Percentiles rank a stretch among this genome's conserved stretches.
Conservation (phyloP, 257 asterid species). For the Nicotiana noctiflora region DNA sequence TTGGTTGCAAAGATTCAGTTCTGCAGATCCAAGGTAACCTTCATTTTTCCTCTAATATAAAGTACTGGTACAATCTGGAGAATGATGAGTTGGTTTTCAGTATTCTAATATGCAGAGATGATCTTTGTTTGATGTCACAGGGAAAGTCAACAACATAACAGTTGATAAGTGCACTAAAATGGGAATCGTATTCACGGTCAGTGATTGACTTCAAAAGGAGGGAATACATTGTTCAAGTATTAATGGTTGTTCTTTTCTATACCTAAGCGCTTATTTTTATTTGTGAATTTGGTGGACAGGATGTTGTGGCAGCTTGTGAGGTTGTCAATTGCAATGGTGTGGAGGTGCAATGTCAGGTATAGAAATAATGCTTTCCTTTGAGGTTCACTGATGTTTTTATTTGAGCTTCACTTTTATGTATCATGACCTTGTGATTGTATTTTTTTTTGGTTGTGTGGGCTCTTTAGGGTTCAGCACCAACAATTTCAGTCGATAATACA, state of each 20-base stretch:
- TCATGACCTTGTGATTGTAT: neutral
- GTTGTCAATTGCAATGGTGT: conserved; percentile 77
- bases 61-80: neutral
- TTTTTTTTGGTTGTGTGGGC: neutral
- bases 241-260: neutral
- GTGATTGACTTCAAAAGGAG: conserved; percentile 11
- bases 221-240: neutral
- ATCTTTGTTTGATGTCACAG: conserved; percentile 29
- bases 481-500: conserved; percentile 87
- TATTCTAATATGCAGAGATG: conserved; percentile 2
- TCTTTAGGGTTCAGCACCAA: conserved; percentile 84
- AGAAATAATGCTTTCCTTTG: neutral
- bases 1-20: conserved; percentile 93
- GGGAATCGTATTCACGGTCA: conserved; percentile 92
- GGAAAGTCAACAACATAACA: conserved; percentile 97
- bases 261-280: neutral
- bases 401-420: neutral
- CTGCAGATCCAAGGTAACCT: conserved; percentile 77
- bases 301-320: conserved; percentile 99
- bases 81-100: neutral
- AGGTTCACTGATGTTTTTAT: neutral
- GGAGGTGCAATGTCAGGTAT: conserved; percentile 97
- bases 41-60: neutral
- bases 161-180: conserved; percentile 92
- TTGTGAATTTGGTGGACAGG: conserved; percentile 37